A percentile compares a stretch with the other conserved stretches of the same genome.
Evolutionary conservation across 345 rosid species (phyloP).

Genomic region (Aegle marmelos): DNA sequence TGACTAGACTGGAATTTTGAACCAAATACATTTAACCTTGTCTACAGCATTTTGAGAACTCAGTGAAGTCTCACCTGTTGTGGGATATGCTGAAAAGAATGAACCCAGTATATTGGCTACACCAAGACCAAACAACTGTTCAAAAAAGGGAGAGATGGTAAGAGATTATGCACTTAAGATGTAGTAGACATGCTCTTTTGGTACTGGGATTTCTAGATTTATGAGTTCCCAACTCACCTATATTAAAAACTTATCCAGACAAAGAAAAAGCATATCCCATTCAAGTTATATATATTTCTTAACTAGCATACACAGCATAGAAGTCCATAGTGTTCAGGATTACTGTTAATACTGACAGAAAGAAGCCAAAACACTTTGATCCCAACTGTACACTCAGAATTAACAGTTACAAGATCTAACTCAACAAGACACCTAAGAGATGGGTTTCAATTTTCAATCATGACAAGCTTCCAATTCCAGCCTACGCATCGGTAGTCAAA

Average conservation of each 20-base stretch:
- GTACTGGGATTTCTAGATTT: neutral
- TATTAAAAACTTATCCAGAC: neutral
- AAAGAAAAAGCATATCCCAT: neutral
- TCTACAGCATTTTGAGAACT: slow-evolving; percentile 14
- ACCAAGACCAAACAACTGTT: slow-evolving; percentile 97
- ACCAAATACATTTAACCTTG: neutral
- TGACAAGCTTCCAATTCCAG: neutral
- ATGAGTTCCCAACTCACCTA: neutral
- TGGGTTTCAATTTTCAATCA: neutral
- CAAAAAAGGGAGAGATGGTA: slow-evolving; percentile 4
- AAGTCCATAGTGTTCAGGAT: neutral
- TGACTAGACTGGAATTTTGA: neutral
- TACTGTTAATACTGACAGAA: neutral
- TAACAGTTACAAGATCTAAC: neutral
- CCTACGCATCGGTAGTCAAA: neutral
- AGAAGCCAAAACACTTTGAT: neutral
- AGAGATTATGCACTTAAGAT: slow-evolving; percentile 3
- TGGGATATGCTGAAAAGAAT: slow-evolving; percentile 82
- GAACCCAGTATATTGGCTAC: slow-evolving; percentile 88
- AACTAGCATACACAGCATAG: neutral
- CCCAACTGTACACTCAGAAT: neutral
- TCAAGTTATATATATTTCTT: neutral
- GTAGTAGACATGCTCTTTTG: neutral
- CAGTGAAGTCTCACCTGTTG: slow-evolving; percentile 68
- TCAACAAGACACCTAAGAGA: neutral